A percentile compares a stretch with the other conserved stretches of the same genome.
Conservation (phyloP, 805 yeast genomes). For the Hanseniaspora lindneri region DNA sequence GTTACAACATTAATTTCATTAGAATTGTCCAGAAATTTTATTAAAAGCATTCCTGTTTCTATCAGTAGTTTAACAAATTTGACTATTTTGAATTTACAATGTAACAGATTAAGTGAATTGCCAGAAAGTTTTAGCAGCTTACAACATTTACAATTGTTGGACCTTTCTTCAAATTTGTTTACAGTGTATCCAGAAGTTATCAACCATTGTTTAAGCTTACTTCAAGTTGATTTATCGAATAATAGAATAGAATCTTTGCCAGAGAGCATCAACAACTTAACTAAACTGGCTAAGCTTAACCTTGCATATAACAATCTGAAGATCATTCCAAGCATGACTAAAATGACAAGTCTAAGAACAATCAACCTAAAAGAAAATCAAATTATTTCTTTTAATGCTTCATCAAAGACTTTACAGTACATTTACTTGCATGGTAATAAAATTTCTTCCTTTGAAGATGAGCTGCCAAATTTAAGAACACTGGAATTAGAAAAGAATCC, state of each 20-base stretch:
- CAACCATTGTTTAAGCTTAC: conserved; percentile 44
- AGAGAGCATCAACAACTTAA: conserved; percentile 44
- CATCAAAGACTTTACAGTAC: conserved; percentile 53
- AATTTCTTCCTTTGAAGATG: conserved; percentile 56
- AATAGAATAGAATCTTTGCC: conserved; percentile 59
- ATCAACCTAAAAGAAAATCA: conserved; percentile 70
- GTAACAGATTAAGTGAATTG: conserved; percentile 55
- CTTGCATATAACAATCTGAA: conserved; percentile 59
- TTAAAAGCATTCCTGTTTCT: conserved; percentile 48
- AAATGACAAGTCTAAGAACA: conserved; percentile 47
- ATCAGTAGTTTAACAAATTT: conserved; percentile 44
- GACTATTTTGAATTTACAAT: conserved; percentile 53
- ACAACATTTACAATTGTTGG: conserved; percentile 44
- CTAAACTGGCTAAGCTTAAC: conserved; percentile 53
- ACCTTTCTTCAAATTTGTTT: conserved; percentile 70
- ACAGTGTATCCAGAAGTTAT: conserved; percentile 53
- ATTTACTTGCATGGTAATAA: conserved; percentile 63
- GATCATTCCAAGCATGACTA: conserved; percentile 34
- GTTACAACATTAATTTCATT: conserved; percentile 55
- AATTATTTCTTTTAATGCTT: conserved; percentile 31
- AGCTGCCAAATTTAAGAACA: conserved; percentile 50
- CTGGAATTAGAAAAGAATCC: conserved; percentile 76
- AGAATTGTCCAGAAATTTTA: conserved; percentile 67
- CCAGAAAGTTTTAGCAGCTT: conserved; percentile 52
- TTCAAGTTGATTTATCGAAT: conserved; percentile 68